Percentiles rank a stretch among this genome's conserved stretches.
These are phyloP conservation scores for Citrullus amarus DNA, from an alignment of 306 rosid genomes.

Conservation along the genomic window DNA sequence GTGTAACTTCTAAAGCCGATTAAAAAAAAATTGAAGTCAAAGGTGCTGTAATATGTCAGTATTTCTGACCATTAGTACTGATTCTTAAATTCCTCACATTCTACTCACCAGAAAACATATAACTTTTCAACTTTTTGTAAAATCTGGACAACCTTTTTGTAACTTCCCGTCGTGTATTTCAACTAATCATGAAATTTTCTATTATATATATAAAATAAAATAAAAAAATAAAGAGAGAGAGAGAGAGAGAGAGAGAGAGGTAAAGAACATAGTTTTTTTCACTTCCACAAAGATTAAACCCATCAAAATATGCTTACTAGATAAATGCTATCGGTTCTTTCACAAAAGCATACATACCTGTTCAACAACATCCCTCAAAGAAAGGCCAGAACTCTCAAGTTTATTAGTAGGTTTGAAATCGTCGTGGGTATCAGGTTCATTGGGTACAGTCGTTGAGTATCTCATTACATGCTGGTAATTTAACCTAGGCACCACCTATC, in stretches of 20 bases:
- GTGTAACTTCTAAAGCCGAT: background rate
- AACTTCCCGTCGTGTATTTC: background rate
- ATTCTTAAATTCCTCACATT: background rate
- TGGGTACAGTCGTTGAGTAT: constrained; percentile 32
- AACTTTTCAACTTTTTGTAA: background rate
- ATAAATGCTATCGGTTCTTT: background rate
- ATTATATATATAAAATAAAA: background rate
- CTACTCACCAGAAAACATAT: background rate
- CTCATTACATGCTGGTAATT: constrained; percentile 30
- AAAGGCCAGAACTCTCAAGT: constrained; percentile 31
- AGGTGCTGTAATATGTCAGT: background rate
- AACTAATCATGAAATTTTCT: background rate
- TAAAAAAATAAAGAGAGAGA: no score
- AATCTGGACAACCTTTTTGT: background rate
- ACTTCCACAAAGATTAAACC: background rate
- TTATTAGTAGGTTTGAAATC: constrained; percentile 79
- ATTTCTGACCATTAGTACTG: background rate
- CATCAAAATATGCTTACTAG: background rate
- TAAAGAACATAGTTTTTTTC: background rate
- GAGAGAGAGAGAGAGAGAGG: background rate
- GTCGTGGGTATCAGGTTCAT: constrained; percentile 72
- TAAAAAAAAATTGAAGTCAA: background rate
- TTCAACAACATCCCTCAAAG: constrained; percentile 56
- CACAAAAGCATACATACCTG: constrained; percentile 37
- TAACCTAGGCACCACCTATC: constrained; percentile 33